Evolutionary conservation across 805 yeast genomes (phyloP), one percentile per base, ranked within the genome.

Genomic region (Suhomyces canberraensis): DNA sequence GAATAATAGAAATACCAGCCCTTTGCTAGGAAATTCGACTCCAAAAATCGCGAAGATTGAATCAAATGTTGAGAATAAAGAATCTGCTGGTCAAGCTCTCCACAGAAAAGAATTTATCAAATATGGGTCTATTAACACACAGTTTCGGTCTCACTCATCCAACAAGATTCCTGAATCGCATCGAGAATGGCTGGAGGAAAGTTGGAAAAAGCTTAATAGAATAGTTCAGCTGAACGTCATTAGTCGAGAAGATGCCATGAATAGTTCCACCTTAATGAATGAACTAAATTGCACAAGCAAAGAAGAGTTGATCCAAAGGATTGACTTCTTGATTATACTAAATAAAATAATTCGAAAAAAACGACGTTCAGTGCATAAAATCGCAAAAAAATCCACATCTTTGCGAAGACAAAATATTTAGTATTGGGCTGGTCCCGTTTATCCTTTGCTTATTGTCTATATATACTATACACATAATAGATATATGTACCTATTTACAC

Each of bases 191-290:
- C n/a, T n/a, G n/a, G n/a, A n/a, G 8, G 50, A 43, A 3, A 58
- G 56, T 27, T 68, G 73, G 73, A 40, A 33, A 9, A 63, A 57
- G 39, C 47, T 68, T 17, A 44, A 46, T 31, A 48, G 50, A 20
- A 47, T 67, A 4, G 49, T 66, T 9, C 39, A 42, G 21, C 65
- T 51, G 61, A 49, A 37, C 13, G 44, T 29, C 8, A 40, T 67
- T 13, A 53, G 54, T 1, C 40, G 54, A 16, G 38, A 40, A 4
- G 66, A 58, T 24, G 57, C 66, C 7, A 40, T 57, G 16, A 50
- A 54, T 33, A 67, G 66, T 35, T 36, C 42, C 1, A 33, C 56
- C 3, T 52, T 67, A 17, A 38, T 50, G 37, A 35, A 51, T 2
- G 51, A 46, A 28, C 47, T 67, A 29, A 60, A 54, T 14, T 59